A percentile compares a stretch with the other conserved stretches of the same genome.
These are phyloP conservation scores for Hyaloscypha finlandica DNA, from an alignment of 495 filamentous ascomycete species.

Conservation along the genomic window DNA sequence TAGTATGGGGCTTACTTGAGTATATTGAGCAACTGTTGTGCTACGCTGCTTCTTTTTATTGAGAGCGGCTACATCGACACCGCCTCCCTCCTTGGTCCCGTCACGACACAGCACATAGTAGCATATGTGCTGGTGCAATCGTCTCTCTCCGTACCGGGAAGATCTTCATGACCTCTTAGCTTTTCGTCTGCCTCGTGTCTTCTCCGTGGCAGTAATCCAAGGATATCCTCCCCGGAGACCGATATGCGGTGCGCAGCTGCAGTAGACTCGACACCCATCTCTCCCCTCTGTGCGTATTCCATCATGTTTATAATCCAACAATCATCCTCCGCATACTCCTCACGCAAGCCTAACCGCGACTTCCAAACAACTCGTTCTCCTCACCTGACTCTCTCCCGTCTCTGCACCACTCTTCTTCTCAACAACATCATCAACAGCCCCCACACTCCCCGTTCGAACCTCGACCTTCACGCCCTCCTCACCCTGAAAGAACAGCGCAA, in stretches of 20 bases:
- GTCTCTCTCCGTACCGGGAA: too few species aligned
- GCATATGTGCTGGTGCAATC: too few species aligned
- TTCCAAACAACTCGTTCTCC: conserved; percentile 68
- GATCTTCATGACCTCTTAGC: neutral
- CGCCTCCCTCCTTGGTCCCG: neutral
- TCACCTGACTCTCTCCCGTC: conserved; percentile 57
- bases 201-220: neutral
- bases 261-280: too few species aligned
- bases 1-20: neutral
- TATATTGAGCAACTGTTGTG: neutral
- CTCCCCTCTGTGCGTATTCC: neutral
- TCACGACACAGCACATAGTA: neutral
- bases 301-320: neutral
- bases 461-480: conserved; percentile 55
- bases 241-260: neutral
- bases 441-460: conserved; percentile 63
- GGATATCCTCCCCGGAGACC: neutral
- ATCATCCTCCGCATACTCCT: conserved; percentile 41
- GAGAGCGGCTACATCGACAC: neutral
- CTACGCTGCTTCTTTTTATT: neutral
- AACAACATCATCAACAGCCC: conserved; percentile 72
- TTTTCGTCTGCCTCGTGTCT: neutral
- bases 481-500: conserved; percentile 65
- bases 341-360: conserved; percentile 61
- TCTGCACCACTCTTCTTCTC: conserved; percentile 39